These are phyloP conservation scores for Bjerkandera adusta DNA, from an alignment of 1,284 basidiomycete genomes.

Conservation along the genomic window DNA sequence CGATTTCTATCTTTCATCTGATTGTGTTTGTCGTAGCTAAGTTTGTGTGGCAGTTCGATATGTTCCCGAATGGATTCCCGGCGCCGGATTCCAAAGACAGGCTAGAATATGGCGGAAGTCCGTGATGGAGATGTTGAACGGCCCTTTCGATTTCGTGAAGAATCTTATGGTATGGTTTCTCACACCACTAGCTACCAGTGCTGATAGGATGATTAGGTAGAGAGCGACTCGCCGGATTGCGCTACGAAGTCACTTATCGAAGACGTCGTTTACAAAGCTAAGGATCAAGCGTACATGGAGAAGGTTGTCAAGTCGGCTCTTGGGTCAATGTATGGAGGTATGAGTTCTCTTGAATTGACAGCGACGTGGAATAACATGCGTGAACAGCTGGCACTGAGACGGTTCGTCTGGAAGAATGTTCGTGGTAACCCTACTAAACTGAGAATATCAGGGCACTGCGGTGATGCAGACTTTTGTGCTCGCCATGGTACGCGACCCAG, in stretches of 20 bases:
- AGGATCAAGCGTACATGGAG: constrained; percentile 3
- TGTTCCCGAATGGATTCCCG: constrained; percentile 29
- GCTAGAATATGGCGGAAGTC: constrained; percentile 17
- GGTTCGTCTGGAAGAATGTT: too few species aligned
- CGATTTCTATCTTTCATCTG: background rate
- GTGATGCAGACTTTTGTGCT: constrained; percentile 5
- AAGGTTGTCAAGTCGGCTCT: background rate
- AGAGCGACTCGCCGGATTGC: background rate
- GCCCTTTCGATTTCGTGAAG: constrained; percentile 18
- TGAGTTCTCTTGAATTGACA: too few species aligned
- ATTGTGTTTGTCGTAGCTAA: too few species aligned
- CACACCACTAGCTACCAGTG: background rate
- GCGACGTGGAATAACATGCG: too few species aligned
- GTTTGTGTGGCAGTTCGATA: constrained; percentile 12
- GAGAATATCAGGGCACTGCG: too few species aligned
- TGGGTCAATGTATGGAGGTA: constrained; percentile 11
- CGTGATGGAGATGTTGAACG: constrained; percentile 16
- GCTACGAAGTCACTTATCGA: background rate
- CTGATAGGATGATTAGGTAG: background rate
- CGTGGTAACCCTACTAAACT: too few species aligned
- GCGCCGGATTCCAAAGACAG: constrained; percentile 25
- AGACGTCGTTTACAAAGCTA: background rate
- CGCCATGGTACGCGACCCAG: constrained; percentile 10
- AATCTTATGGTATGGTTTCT: constrained; percentile 15
- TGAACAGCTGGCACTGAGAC: too few species aligned